Evolutionary conservation across 31 red algal species (phyloP), one percentile per base, ranked within the genome.

Genomic region (Asparagopsis taxiformis): DNA sequence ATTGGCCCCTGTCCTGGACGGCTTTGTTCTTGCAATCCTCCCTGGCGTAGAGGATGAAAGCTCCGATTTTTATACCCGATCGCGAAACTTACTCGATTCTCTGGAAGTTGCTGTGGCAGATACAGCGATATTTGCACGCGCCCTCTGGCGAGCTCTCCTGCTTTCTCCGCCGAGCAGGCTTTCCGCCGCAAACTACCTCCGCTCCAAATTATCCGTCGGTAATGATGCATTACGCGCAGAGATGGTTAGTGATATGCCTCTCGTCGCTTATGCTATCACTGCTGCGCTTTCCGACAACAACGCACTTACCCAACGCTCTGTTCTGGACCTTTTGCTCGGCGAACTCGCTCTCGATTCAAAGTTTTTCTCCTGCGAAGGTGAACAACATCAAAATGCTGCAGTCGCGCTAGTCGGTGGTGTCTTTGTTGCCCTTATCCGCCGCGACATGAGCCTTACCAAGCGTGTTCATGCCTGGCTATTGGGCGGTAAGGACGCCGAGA

Each of bases 11-110:
- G 51, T 99, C 9, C 41, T 94, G 43, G 82, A 90, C 37, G 96
- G 91, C 24, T 69, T 95, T 38, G 74, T 94, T 0, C 77, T 84
- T n/a, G 85, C 91, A 1, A 62, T 99, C 35, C 79, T 99, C 24
- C 96, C 96, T 5, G 96, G 79, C 32, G 59, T 99, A 13, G 96
- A 99, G 26, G 95, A 98, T 70, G 95, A 90, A 48, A 66, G 72
- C 23, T 80, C 74, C 44, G 95, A 93, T 44, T 79, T 85, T 37
- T 86, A 87, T 48, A 51, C 22, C 6, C 76, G 78, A 32, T 79
- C 86, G 15, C 51, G 48, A 13, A 60, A 79, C 9, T 87, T 99
- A 24, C 67, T 99, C 4, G 80, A 84, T 29, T 22, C 32, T 26
- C 33, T 99, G 20, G 87, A 55, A 32, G 46, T 23, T 3, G 62